Evolutionary conservation across 139 green algal species (phyloP), one percentile per base, ranked within the genome.

Genomic region (Picochlorum sp.): DNA sequence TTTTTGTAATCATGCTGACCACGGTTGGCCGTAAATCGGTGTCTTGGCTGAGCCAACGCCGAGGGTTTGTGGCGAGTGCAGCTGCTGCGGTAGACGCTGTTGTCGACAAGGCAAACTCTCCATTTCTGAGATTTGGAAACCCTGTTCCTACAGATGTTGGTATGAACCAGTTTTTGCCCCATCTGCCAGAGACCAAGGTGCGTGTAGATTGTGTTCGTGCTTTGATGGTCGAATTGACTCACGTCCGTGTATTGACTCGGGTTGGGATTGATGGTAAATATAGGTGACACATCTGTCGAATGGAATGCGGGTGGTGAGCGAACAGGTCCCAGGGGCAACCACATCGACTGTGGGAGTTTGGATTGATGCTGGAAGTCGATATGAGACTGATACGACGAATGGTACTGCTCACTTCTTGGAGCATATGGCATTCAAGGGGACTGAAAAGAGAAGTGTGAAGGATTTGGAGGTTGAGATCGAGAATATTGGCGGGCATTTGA

Each of bases 391-490:
- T 18, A 73, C 74, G 28, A 96, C 86, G 71, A 98, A 98, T 65
- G 94, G 94, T 49, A 88, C 86, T 5, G 94, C 94, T 5, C 93
- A 99, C 71, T 98, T 99, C 72, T 81, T 99, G 63, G 94, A 99
- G 81, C 94, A 99, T 82, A 95, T 99, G 83, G 86, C 90, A 6
- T 99, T 99, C 81, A 99, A 99, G 80, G 93, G 93, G 44, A 98
- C 92, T 49, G 90, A 89, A 74, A 85, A 64, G 44, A 81, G 90
- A 26, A 88, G 65, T 4, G 80, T 85, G 44, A 82, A 79, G 62
- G 78, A 94, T 61, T 76, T 99, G 49, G 94, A 98, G 78, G 74
- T 92, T 14, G 92, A 98, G 81, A 86, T 99, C 37, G 94, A 99
- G 80, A 89, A 98, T 81, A 94, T 98, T 86, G 94, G 94, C 6